Evolutionary conservation across 352 stramenopile genomes (phyloP).

Genomic region (Pythium apleroticum): DNA sequence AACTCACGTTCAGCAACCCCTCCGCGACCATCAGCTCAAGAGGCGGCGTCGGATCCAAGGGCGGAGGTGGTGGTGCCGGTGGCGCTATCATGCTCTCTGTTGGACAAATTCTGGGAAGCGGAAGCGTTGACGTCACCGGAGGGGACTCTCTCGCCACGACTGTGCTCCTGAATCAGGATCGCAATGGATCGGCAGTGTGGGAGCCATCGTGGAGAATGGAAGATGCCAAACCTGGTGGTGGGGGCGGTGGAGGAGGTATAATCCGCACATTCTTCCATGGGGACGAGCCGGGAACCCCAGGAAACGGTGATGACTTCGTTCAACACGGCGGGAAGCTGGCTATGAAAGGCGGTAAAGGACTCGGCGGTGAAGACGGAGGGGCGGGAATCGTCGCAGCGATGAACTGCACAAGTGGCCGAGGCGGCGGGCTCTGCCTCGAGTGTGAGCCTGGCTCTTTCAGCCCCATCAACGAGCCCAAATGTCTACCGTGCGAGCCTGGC

Average conservation of each 20-base stretch:
- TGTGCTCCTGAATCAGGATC: neutral
- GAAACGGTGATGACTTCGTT: constrained; percentile 33
- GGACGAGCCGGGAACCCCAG: constrained; percentile 22
- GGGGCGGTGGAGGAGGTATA: constrained; percentile 30
- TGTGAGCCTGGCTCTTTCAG: constrained; percentile 72
- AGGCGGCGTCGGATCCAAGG: constrained; percentile 53
- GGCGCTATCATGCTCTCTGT: constrained; percentile 64
- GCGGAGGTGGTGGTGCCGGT: constrained; percentile 70
- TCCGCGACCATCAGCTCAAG: constrained; percentile 44
- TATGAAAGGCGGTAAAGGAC: constrained; percentile 25
- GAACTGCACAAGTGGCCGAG: constrained; percentile 67
- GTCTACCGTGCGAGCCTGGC: constrained; percentile 66
- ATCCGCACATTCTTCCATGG: constrained; percentile 27
- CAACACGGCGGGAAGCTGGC: constrained; percentile 28
- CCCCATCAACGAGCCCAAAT: constrained; percentile 51
- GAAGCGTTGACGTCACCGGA: constrained; percentile 55
- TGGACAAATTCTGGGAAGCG: constrained; percentile 57
- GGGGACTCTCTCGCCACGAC: constrained; percentile 30
- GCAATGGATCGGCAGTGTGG: constrained; percentile 31
- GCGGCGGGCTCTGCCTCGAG: constrained; percentile 62
- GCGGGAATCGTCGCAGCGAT: constrained; percentile 45
- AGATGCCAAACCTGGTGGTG: constrained; percentile 46
- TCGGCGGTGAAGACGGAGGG: constrained; percentile 56
- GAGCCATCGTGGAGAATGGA: constrained; percentile 5
- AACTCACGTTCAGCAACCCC: constrained; percentile 43